Base-by-base conservation (phyloP, 768 basidiomycete species). In the Lentinula aciculospora region DNA sequence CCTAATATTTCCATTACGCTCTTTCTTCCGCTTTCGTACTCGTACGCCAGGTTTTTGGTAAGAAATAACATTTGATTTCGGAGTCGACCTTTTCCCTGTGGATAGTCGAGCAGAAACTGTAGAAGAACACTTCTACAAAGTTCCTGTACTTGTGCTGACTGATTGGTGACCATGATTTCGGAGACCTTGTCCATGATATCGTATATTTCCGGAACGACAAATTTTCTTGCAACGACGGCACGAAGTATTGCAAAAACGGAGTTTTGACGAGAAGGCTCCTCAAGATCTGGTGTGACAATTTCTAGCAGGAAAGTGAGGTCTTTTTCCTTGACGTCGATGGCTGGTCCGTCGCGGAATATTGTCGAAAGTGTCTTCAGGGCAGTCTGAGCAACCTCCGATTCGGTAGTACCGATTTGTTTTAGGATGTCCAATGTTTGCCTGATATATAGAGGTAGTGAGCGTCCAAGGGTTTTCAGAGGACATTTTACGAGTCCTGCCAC, bases 21-120 rank as follows among this genome's bases (percentile, higher is more conserved):
- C 54, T 84, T 79, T 36, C 95, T 83, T 2, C 97, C 97, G 60
- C 86, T 91, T 65, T 97, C 94, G 68, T 92, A 84, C 39, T 86
- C 81, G 67, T 98, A 99, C 2, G 91, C 86, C 36, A 98, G 73
- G 67, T 98, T 98, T 67, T 89, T 91, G 21, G 92, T 92, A 31
- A 99, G 78, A 74, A 97, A 97, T 0, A 86, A 80, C 83, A 99
- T 91, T 62, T 91, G 89, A 36, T 85, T 88, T 37, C 84, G 87
- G 7, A 99, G 78, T 12, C 96, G 85, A 1, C 92, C 92, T 63
- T 92, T 89, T 7, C 96, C 95, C 70, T 98, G 96, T 2, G 96
- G 96, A 66, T 98, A 99, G 64, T 99, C 96, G 9, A 98, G 82
- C 48, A 98, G 76, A 79, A 99, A 99, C 66, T 95, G 93, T 37